These are phyloP conservation scores for Ceraceosorus guamensis DNA, from an alignment of 1,284 basidiomycete genomes.

Conservation along the genomic window DNA sequence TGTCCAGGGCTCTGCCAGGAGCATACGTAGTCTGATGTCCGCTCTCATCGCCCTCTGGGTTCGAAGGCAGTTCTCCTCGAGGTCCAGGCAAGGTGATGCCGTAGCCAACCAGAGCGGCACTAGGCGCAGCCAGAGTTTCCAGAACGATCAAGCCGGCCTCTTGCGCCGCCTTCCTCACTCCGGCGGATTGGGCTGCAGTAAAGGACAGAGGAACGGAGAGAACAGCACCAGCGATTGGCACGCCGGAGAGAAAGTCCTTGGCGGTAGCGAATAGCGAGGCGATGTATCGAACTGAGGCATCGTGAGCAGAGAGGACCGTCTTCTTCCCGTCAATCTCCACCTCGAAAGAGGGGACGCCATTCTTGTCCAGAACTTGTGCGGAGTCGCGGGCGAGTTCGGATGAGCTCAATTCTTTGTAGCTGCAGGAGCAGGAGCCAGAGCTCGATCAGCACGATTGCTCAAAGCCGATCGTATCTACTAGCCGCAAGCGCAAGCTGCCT, in stretches of 20 bases:
- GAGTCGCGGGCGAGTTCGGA: slow-evolving; percentile 70
- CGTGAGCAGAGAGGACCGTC: slow-evolving; percentile 67
- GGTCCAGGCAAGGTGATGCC: slow-evolving; percentile 52
- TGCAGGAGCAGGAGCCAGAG: background rate
- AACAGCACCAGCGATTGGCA: slow-evolving; percentile 71
- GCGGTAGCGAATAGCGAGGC: slow-evolving; percentile 77
- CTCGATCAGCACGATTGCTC: background rate
- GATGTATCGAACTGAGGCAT: slow-evolving; percentile 80
- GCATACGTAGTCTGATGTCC: slow-evolving; percentile 50
- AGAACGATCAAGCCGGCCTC: slow-evolving; percentile 70
- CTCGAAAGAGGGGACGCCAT: slow-evolving; percentile 56
- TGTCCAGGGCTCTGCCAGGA: slow-evolving; percentile 53
- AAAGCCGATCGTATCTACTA: too few relatives aligned
- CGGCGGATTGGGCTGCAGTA: slow-evolving; percentile 62
- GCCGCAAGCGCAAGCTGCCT: background rate
- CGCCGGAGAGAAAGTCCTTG: slow-evolving; percentile 78
- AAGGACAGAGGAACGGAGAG: slow-evolving; percentile 75
- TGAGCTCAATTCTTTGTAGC: slow-evolving; percentile 54
- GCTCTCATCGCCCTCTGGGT: slow-evolving; percentile 40
- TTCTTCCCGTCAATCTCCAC: slow-evolving; percentile 71
- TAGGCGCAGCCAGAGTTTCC: slow-evolving; percentile 70
- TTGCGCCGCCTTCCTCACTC: slow-evolving; percentile 66
- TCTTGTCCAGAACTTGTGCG: slow-evolving; percentile 70
- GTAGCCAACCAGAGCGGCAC: slow-evolving; percentile 62
- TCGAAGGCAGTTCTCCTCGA: slow-evolving; percentile 47